phyloP scores from a whole-genome alignment of 352 stramenopile genomes.

The Phytophthora macrochlamydospora region DNA sequence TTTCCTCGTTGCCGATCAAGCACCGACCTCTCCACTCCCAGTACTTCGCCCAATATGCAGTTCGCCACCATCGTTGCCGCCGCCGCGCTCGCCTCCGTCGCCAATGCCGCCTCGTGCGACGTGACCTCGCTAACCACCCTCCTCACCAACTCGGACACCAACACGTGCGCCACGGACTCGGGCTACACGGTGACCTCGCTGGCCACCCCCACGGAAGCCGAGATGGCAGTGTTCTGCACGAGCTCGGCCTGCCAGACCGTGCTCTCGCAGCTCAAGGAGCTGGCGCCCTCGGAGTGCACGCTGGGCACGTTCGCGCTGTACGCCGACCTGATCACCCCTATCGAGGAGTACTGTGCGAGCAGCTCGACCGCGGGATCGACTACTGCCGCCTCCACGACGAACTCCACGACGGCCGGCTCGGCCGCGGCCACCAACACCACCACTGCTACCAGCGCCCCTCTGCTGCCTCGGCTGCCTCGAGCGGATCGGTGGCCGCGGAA shows the following conservation, averaged over 20 bases:
- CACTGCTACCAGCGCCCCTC: neutral
- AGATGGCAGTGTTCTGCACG: conserved; percentile 38
- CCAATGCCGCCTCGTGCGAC: conserved; percentile 34
- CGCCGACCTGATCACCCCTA: conserved; percentile 36
- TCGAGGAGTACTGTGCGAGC: conserved; percentile 24
- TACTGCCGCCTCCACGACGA: neutral
- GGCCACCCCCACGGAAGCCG: conserved; percentile 25
- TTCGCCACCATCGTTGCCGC: conserved; percentile 24
- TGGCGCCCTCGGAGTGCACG: conserved; percentile 37
- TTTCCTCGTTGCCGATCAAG: conserved; percentile 31
- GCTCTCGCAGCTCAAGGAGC: conserved; percentile 26
- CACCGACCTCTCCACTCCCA: conserved; percentile 25
- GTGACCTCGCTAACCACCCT: conserved; percentile 31
- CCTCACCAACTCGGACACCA: conserved; percentile 23
- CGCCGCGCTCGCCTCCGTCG: conserved; percentile 22
- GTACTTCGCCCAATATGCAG: conserved; percentile 32
- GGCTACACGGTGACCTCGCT: conserved; percentile 41
- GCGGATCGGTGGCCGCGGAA: neutral
- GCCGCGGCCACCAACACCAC: conserved; percentile 4
- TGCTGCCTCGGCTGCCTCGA: neutral
- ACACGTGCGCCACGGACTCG: conserved; percentile 31
- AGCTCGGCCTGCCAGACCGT: conserved; percentile 36
- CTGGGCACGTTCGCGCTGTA: conserved; percentile 36
- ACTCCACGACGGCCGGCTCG: conserved; percentile 9
- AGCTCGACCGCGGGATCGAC: conserved; percentile 10